A percentile compares a stretch with the other conserved stretches of the same genome.
These are phyloP conservation scores for Gonium pectorale DNA, from an alignment of 139 green algal species.

Conservation along the genomic window DNA sequence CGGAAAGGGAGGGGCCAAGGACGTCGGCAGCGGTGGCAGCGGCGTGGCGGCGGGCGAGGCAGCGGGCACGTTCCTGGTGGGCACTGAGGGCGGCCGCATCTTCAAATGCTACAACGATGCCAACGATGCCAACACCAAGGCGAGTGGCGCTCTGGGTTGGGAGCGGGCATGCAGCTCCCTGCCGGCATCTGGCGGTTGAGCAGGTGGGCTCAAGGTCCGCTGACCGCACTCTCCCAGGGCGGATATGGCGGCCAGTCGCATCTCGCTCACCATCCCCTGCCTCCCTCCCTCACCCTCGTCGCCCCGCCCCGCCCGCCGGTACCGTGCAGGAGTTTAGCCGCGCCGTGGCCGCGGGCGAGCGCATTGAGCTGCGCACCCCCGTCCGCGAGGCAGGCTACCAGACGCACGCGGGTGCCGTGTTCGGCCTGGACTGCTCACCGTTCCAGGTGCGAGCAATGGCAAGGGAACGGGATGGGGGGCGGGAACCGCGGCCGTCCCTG, in stretches of 20 bases:
- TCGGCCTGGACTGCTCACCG: conserved; percentile 65
- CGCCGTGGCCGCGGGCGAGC: conserved; percentile 31
- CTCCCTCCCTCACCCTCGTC: conserved; percentile 1
- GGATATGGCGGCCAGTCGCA: too few species aligned
- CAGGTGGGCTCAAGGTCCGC: too few species aligned
- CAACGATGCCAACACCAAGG: conserved; percentile 32
- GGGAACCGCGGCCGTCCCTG: too few species aligned
- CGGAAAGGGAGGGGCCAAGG: not conserved
- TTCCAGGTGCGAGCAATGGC: conserved; percentile 48
- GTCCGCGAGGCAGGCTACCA: conserved; percentile 59
- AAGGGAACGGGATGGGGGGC: not conserved
- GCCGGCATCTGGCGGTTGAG: not conserved
- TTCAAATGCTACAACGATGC: conserved; percentile 63
- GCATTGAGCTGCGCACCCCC: conserved; percentile 59
- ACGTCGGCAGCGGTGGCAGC: not conserved
- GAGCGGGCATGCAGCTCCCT: not conserved
- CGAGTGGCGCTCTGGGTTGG: conserved; percentile 9
- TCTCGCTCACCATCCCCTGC: not conserved
- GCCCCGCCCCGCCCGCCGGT: not conserved
- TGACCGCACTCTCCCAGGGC: too few species aligned
- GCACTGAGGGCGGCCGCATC: conserved; percentile 72
- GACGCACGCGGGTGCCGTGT: conserved; percentile 62
- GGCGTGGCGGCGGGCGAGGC: not conserved
- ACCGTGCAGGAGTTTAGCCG: conserved; percentile 50
- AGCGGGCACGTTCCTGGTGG: conserved; percentile 43